phyloP scores from a whole-genome alignment of 345 rosid species.

The Aquilaria malaccensis region DNA sequence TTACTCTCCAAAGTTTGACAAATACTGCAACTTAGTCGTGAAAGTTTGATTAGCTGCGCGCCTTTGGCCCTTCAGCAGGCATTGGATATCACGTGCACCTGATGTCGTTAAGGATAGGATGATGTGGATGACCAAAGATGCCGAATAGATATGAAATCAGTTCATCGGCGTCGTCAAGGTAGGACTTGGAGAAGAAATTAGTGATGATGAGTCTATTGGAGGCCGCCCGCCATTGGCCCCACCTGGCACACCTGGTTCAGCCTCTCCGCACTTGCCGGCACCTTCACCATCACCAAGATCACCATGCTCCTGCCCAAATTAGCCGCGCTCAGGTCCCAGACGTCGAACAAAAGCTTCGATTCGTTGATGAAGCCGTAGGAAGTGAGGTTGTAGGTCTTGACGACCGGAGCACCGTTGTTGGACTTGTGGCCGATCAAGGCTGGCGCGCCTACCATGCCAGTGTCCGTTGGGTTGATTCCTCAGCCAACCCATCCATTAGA shows the following conservation, averaged over 20 bases:
- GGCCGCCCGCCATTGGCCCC: conserved; percentile 16
- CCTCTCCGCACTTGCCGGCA: conserved; percentile 34
- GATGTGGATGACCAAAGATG: too few relatives aligned
- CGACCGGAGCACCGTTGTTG: conserved; percentile 13
- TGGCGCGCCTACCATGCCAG: conserved; percentile 60
- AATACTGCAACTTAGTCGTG: too few relatives aligned
- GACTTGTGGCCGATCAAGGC: conserved; percentile 49
- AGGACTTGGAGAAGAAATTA: too few relatives aligned
- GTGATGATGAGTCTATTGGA: too few relatives aligned
- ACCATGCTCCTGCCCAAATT: conserved; percentile 21
- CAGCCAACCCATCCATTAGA: conserved; percentile 73
- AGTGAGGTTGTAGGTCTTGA: conserved; percentile 49
- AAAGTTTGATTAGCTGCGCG: too few relatives aligned
- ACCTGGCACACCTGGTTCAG: conserved; percentile 88
- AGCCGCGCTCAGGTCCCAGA: conserved; percentile 40
- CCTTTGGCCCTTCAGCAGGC: too few relatives aligned
- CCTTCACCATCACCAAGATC: conserved; percentile 48
- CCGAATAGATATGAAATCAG: too few relatives aligned
- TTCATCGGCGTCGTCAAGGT: too few relatives aligned
- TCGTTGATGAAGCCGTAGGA: conserved; percentile 8
- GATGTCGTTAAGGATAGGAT: too few relatives aligned
- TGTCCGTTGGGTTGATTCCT: conserved; percentile 63
- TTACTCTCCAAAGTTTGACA: too few relatives aligned
- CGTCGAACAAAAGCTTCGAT: conserved; percentile 36
- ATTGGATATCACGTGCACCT: too few relatives aligned